Percentiles rank a stretch among this genome's conserved stretches.
phyloP scores from a whole-genome alignment of 371 early-diverging fungal genomes.

The Lichtheimia ramosa region DNA sequence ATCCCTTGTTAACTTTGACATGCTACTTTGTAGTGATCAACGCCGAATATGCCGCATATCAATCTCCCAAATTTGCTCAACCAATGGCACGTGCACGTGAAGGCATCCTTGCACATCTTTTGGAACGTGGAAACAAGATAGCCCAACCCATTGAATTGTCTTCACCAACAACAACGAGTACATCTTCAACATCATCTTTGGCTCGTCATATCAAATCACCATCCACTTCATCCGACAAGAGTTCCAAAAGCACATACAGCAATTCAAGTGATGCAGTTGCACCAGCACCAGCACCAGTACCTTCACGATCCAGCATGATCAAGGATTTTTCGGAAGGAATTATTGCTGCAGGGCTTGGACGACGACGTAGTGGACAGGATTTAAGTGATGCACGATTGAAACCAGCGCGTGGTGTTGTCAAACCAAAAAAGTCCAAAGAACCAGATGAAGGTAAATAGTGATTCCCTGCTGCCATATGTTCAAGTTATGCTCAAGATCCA shows the following conservation, averaged over 20 bases:
- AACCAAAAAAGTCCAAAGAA: conserved; percentile 9
- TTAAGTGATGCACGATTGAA: neutral
- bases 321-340: conserved; percentile 18
- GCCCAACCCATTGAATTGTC: conserved; percentile 8
- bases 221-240: conserved; percentile 34
- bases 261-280: conserved; percentile 8
- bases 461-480: neutral
- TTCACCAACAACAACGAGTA: neutral
- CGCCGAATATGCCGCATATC: conserved; percentile 80
- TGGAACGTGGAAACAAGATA: conserved; percentile 34
- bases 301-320: conserved; percentile 34
- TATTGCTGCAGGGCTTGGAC: conserved; percentile 1
- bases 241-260: conserved; percentile 13
- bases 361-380: conserved; percentile 5
- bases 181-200: neutral
- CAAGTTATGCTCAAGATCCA: neutral
- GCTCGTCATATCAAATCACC: conserved; percentile 35
- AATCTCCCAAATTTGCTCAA: conserved; percentile 65
- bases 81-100: conserved; percentile 63
- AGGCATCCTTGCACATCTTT: conserved; percentile 51
- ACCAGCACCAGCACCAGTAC: conserved; percentile 10
- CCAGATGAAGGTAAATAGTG: neutral
- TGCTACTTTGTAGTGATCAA: conserved; percentile 56
- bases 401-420: neutral
- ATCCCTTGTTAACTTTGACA: neutral